These are phyloP conservation scores for Leptodontidium sp. DNA, from an alignment of 2,329 filamentous ascomycete species.

Conservation along the genomic window DNA sequence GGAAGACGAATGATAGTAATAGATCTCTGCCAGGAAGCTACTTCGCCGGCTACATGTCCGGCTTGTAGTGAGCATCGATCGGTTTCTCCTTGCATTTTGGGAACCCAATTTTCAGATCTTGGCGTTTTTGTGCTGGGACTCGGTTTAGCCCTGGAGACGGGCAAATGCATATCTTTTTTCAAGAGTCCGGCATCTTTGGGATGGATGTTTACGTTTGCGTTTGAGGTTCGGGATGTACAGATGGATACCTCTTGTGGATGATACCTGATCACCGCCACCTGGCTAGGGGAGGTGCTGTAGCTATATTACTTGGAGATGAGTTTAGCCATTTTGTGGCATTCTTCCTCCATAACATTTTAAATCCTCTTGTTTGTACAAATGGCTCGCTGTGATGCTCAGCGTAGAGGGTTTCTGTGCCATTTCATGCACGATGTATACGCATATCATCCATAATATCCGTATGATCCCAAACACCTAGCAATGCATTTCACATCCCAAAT, in stretches of 20 bases:
- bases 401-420: neutral
- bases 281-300: slow-evolving; percentile 22
- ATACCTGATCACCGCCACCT: slow-evolving; percentile 28
- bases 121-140: slow-evolving; percentile 18
- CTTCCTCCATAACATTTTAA: slow-evolving; percentile 2
- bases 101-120: slow-evolving; percentile 12
- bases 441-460: neutral
- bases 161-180: slow-evolving; percentile 12
- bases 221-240: slow-evolving; percentile 9
- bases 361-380: neutral
- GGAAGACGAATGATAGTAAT: slow-evolving; percentile 29
- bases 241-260: slow-evolving; percentile 18
- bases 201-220: slow-evolving; percentile 17
- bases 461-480: slow-evolving; percentile 7
- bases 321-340: neutral
- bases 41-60: slow-evolving; percentile 9
- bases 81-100: slow-evolving; percentile 28
- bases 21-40: slow-evolving; percentile 29
- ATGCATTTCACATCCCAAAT: neutral
- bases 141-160: neutral
- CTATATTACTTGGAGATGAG: slow-evolving; percentile 23
- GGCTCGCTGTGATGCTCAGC: neutral
- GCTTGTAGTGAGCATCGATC: slow-evolving; percentile 14
- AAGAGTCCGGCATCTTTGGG: slow-evolving; percentile 6
- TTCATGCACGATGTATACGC: neutral